These are phyloP conservation scores for Arthrinium phaeospermum DNA, from an alignment of 2,329 filamentous ascomycete species.

Conservation along the genomic window DNA sequence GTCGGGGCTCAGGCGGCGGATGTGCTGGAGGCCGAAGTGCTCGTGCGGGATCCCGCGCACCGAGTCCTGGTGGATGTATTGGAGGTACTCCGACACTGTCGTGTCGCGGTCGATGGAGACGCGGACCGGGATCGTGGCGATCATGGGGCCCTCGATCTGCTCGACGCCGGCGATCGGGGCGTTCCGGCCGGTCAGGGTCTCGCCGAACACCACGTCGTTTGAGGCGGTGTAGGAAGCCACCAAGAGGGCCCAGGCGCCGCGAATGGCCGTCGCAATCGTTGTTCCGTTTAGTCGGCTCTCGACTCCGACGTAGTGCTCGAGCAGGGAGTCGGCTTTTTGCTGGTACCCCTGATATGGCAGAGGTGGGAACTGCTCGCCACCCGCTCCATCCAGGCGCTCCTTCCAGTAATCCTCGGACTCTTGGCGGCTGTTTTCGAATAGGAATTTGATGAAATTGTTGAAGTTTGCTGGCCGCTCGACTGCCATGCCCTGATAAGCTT, in stretches of 20 bases:
- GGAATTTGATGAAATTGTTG: constrained; percentile 56
- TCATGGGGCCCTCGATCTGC: constrained; percentile 65
- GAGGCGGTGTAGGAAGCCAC: constrained; percentile 58
- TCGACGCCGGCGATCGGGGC: constrained; percentile 54
- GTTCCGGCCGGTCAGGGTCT: constrained; percentile 63
- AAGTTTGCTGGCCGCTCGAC: constrained; percentile 48
- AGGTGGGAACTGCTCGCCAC: constrained; percentile 53
- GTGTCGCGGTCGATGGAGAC: constrained; percentile 49
- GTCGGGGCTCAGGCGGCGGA: constrained; percentile 61
- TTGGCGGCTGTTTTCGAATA: constrained; percentile 44
- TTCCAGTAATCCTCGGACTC: constrained; percentile 54
- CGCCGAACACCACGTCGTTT: constrained; percentile 62
- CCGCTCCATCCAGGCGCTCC: constrained; percentile 50
- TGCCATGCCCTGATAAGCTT: constrained; percentile 44
- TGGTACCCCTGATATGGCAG: constrained; percentile 55
- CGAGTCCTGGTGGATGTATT: constrained; percentile 60
- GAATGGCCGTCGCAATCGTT: constrained; percentile 61
- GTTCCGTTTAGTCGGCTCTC: constrained; percentile 44
- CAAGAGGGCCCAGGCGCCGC: constrained; percentile 64
- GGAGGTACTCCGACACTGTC: constrained; percentile 57
- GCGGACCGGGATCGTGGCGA: constrained; percentile 64
- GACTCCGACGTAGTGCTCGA: constrained; percentile 56
- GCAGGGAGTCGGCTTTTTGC: constrained; percentile 56
- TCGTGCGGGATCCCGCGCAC: constrained; percentile 67
- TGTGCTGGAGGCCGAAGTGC: constrained; percentile 66